Evolutionary conservation across 345 rosid species (phyloP).

Genomic region (Eucalyptus regnans): DNA sequence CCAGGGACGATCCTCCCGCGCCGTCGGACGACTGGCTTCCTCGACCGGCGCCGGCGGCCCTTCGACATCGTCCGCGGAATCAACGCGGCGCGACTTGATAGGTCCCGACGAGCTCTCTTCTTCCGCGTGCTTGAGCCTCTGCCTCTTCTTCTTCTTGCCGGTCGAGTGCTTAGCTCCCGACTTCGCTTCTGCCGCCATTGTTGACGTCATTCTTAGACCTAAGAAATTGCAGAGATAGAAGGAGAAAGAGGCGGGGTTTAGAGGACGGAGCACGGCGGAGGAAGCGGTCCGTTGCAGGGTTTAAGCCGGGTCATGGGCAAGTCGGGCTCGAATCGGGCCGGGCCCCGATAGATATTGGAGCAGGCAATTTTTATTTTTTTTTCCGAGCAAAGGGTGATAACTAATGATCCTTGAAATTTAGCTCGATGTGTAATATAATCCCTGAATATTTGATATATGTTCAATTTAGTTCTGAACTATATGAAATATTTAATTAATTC

Average conservation of each 20-base stretch:
- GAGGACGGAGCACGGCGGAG: neutral
- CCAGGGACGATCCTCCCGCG: constrained; percentile 45
- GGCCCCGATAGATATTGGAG: neutral
- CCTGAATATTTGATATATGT: accelerated
- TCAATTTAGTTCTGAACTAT: accelerated
- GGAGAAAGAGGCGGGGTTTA: neutral
- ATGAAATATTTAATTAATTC: too few relatives aligned
- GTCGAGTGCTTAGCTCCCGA: neutral
- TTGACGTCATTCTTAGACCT: neutral
- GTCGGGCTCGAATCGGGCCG: neutral
- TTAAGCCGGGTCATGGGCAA: neutral
- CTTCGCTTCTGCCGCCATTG: neutral
- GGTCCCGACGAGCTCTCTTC: constrained; percentile 4
- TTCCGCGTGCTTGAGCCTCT: constrained; percentile 3
- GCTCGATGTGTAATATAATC: accelerated
- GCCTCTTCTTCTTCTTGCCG: constrained; percentile 28
- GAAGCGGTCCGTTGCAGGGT: neutral
- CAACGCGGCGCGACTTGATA: constrained; percentile 8
- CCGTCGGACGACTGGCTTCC: neutral
- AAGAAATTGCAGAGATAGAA: constrained; percentile 2
- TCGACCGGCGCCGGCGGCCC: neutral
- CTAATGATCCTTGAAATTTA: accelerated
- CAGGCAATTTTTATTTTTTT: neutral
- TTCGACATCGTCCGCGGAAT: constrained; percentile 1
- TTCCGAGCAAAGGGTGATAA: too few relatives aligned